Conservation (phyloP, 2,329 filamentous ascomycete genomes). For the Colletotrichum noveboracense region DNA sequence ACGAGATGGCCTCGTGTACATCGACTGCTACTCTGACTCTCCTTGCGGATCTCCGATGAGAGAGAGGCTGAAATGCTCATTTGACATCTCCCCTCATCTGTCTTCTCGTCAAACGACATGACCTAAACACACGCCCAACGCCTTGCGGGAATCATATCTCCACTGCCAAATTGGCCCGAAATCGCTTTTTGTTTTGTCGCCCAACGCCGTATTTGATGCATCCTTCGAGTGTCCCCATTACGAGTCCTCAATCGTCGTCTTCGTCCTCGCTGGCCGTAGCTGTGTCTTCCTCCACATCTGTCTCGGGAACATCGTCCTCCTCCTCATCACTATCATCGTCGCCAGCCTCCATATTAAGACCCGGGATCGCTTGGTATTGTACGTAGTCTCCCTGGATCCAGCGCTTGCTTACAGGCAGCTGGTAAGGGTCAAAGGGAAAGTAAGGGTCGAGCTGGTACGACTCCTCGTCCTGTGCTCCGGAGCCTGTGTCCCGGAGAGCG, state of each 20-base stretch:
- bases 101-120: background rate
- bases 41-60: background rate
- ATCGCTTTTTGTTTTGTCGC: slow-evolving; percentile 16
- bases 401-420: slow-evolving; percentile 81
- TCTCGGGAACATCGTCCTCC: slow-evolving; percentile 48
- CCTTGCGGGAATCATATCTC: slow-evolving; percentile 14
- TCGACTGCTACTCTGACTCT: background rate
- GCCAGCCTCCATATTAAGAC: slow-evolving; percentile 64
- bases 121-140: slow-evolving; percentile 14
- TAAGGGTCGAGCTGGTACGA: slow-evolving; percentile 90
- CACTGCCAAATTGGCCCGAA: slow-evolving; percentile 15
- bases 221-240: slow-evolving; percentile 15
- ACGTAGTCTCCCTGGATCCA: slow-evolving; percentile 90
- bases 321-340: slow-evolving; percentile 60
- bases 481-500: slow-evolving; percentile 57
- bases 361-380: slow-evolving; percentile 77
- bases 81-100: background rate
- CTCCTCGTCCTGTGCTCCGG: slow-evolving; percentile 69
- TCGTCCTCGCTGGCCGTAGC: slow-evolving; percentile 54
- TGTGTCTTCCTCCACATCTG: slow-evolving; percentile 53
- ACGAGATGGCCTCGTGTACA: background rate
- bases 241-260: slow-evolving; percentile 38
- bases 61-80: background rate
- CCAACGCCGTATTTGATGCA: slow-evolving; percentile 27
- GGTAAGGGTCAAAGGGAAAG: slow-evolving; percentile 97